A percentile compares a stretch with the other conserved stretches of the same genome.
Conservation (phyloP, 192 early-diverging fungal species). For the Coemansia sp. region DNA sequence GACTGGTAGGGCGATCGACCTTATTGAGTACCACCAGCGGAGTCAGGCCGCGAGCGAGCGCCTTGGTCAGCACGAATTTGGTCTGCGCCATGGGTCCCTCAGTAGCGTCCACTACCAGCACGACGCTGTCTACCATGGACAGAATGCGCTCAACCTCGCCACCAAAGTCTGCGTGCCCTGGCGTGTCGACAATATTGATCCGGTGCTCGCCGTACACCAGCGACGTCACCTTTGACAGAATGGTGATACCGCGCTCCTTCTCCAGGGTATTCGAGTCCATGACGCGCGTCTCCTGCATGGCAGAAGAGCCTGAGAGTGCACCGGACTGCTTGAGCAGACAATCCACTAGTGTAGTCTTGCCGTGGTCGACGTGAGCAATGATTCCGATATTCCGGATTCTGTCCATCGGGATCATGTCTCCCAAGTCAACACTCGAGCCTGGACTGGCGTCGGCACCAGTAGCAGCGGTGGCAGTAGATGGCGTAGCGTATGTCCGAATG, state of each 20-base stretch:
- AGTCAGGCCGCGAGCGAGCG: conserved; percentile 66
- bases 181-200: conserved; percentile 90
- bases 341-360: conserved; percentile 76
- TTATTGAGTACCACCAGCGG: conserved; percentile 88
- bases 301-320: conserved; percentile 55
- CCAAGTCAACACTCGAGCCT: conserved; percentile 24
- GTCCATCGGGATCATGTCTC: conserved; percentile 51
- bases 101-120: conserved; percentile 82
- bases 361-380: conserved; percentile 89
- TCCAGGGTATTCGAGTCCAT: conserved; percentile 88
- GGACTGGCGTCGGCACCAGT: not conserved
- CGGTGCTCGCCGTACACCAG: conserved; percentile 73
- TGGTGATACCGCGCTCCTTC: conserved; percentile 88
- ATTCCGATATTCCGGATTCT: conserved; percentile 58
- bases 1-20: conserved; percentile 76
- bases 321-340: conserved; percentile 64
- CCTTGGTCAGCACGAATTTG: conserved; percentile 85
- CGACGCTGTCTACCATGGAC: conserved; percentile 89
- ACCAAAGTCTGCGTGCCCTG: conserved; percentile 73
- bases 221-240: conserved; percentile 81
- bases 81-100: conserved; percentile 93
- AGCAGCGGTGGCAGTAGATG: not conserved
- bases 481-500: not conserved
- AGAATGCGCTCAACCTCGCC: conserved; percentile 86
- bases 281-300: conserved; percentile 67